Evolutionary conservation across 2,329 filamentous ascomycete species (phyloP), one percentile per base, ranked within the genome.

Genomic region (Metarhizium robertsii): DNA sequence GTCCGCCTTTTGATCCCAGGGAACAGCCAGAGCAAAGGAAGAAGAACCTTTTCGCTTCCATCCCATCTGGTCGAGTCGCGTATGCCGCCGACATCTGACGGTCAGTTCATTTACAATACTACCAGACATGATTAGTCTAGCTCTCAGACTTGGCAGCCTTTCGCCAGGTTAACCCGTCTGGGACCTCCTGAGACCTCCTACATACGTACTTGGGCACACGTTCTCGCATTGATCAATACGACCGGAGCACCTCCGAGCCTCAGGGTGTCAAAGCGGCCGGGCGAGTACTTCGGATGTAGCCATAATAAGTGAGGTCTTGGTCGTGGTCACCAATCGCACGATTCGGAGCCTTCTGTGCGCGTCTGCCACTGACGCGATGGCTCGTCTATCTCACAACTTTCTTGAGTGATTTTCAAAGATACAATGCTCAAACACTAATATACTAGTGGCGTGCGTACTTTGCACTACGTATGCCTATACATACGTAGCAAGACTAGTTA

Each of bases 301-400:
- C 18, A 25, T 8, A 34, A 2, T 50, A 50, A 3, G 18, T 38
- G 48, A 11, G 6, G 30, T 6, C 30, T 48, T 53, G 45, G 20
- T 52, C 57, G 40, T 42, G 57, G 38, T 50, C 34, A 36, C 54
- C 32, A 56, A 53, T 54, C 50, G 29, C 57, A 49, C 51, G 43
- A 53, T 38, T 30, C 29, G 49, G 1, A 47, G 51, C 18, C 46
- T 40, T 48, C 47, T 53, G 43, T 50, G 46, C 54, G 51, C 48
- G 47, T 58, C 51, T 50, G 56, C 52, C 51, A 56, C 56, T 56
- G 51, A 52, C 56, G 56, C 56, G 40, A 52, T 52, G 47, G 50
- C 20, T 46, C 36, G 29, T 25, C 40, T 14, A 25, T 30, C n/a
- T 43, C 52, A 53, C 10, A 10, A 7, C n/a, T n/a, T 7, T 36